phyloP scores from a whole-genome alignment of 345 rosid genomes.

The Luvunga scandens region DNA sequence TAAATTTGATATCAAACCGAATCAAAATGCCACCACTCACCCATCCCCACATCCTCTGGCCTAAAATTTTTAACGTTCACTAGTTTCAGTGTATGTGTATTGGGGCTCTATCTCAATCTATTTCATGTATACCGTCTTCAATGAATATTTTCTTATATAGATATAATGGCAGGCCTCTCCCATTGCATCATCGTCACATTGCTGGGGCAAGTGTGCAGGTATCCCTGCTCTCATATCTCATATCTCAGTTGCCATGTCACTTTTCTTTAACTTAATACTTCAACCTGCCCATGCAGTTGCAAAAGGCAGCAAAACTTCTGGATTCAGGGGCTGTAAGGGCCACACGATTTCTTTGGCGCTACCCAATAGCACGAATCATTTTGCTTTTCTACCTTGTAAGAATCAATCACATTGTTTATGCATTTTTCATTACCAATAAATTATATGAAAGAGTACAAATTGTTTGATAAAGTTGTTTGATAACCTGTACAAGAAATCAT shows the following conservation, averaged over 20 bases:
- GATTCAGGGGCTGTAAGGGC: slow-evolving; percentile 98
- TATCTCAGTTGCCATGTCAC: not conserved
- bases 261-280: slow-evolving; percentile 12
- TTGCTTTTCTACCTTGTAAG: slow-evolving; percentile 86
- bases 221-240: slow-evolving; percentile 11
- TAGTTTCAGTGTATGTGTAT: not conserved
- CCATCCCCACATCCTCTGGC: not conserved
- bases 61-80: not conserved
- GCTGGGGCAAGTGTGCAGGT: slow-evolving; percentile 81
- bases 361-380: slow-evolving; percentile 82
- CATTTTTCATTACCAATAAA: not conserved
- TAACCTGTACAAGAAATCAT: slow-evolving; percentile 16
- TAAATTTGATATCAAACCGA: not conserved
- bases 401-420: slow-evolving; percentile 2
- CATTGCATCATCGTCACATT: slow-evolving; percentile 85
- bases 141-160: slow-evolving; percentile 15
- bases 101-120: not conserved
- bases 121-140: not conserved
- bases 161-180: slow-evolving; percentile 74
- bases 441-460: slow-evolving; percentile 1
- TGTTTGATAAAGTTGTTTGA: not conserved
- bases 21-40: not conserved
- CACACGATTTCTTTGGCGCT: slow-evolving; percentile 94
- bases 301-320: slow-evolving; percentile 84
- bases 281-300: slow-evolving; percentile 54